A percentile compares a stretch with the other conserved stretches of the same genome.
Evolutionary conservation across 129 eudicot genomes (phyloP).

Genomic region (Flaveria sonorensis): DNA sequence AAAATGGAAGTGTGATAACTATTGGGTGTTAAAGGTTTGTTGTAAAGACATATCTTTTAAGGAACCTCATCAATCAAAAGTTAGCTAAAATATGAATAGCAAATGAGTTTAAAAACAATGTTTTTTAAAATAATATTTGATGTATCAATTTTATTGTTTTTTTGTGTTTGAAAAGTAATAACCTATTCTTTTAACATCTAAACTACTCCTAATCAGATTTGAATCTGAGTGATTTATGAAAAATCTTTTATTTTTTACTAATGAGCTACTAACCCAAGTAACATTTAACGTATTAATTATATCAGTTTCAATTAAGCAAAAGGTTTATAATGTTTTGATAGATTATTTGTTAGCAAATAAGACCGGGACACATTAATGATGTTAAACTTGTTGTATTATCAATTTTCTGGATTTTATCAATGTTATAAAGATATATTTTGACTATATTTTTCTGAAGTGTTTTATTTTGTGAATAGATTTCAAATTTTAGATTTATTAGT

Average conservation of each 20-base stretch:
- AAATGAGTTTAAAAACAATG: neutral
- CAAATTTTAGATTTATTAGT: neutral
- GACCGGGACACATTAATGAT: neutral
- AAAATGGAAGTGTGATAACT: conserved; percentile 43
- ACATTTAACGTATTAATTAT: neutral
- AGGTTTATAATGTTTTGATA: neutral
- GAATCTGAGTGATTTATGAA: too few relatives aligned
- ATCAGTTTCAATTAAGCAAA: neutral
- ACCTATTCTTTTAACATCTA: too few relatives aligned
- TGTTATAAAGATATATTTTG: neutral
- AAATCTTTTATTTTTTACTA: too few relatives aligned
- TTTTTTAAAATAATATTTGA: neutral
- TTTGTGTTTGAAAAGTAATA: too few relatives aligned
- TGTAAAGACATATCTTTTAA: conserved; percentile 14
- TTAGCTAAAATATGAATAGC: neutral
- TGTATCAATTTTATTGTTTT: too few relatives aligned
- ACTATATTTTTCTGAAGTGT: neutral
- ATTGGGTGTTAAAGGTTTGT: conserved; percentile 33
- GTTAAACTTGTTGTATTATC: neutral
- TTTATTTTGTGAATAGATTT: neutral
- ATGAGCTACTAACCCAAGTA: too few relatives aligned
- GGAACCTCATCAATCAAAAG: too few relatives aligned
- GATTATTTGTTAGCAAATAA: neutral
- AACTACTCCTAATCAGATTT: too few relatives aligned
- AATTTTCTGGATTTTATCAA: neutral